Conservation (phyloP, 441 rosid species). For the Brassica balearica region DNA sequence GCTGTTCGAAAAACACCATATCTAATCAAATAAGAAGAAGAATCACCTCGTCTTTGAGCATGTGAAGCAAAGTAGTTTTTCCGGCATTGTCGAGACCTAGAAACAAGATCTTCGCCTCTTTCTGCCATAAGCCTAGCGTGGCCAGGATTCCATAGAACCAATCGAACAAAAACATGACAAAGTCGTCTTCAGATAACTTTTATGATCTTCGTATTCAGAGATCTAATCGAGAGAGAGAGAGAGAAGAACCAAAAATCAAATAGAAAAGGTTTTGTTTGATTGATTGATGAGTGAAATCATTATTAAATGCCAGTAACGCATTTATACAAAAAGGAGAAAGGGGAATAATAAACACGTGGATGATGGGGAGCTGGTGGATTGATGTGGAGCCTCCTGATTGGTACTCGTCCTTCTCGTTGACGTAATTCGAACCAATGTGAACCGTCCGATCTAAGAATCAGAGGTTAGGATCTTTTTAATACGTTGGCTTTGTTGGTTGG, state of each 20-base stretch:
- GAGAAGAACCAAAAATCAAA: not conserved
- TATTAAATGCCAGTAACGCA: not conserved
- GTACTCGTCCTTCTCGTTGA: not conserved
- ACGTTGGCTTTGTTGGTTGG: not conserved
- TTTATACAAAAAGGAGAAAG: not conserved
- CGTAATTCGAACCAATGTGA: not conserved
- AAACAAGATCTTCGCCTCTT: constrained; percentile 64
- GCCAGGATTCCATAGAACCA: constrained; percentile 64
- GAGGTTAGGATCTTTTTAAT: constrained; percentile 5
- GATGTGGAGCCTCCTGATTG: constrained; percentile 30
- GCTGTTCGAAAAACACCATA: not conserved
- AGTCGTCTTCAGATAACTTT: not conserved
- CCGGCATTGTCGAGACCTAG: constrained; percentile 62
- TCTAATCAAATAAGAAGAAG: not conserved
- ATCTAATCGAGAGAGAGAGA: constrained; percentile 12
- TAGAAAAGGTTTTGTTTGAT: not conserved
- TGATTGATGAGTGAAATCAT: not conserved
- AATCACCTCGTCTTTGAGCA: constrained; percentile 60
- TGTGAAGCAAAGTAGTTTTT: constrained; percentile 61
- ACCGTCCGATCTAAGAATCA: constrained; percentile 20
- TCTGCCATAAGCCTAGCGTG: constrained; percentile 56
- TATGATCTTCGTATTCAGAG: not conserved
- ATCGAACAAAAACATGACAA: constrained; percentile 57
- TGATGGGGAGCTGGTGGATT: constrained; percentile 7
- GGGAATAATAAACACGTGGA: constrained; percentile 32